Base-by-base conservation (phyloP, 768 basidiomycete genomes). In the Rhodotorula babjevae region DNA sequence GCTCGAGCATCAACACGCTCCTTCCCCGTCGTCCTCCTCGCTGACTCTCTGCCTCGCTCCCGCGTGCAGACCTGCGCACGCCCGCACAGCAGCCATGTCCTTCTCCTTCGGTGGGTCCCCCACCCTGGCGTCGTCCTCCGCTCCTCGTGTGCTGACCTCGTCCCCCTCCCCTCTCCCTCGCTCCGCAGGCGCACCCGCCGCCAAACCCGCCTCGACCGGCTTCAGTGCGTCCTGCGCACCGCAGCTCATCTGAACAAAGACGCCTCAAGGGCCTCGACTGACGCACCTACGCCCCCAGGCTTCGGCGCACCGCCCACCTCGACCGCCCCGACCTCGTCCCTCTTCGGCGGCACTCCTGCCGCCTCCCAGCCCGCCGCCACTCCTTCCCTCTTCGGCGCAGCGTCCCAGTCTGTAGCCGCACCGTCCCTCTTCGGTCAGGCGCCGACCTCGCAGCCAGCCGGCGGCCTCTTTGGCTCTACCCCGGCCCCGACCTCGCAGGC, bases 41-140 rank as follows among this genome's bases (percentile, higher is more conserved):
- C 36, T 36, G 5, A 36, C 36, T 4, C 36, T 36, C n/a, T 36
- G 36, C 36, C 14, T 11, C 44, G 6, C 8, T 46, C 14, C 44
- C 44, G 1, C 15, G 15, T 23, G 18, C 47, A 31, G 29, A 56
- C 29, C n/a, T 31, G 29, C 10, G 29, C 29, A 15, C 55, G 29
- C 18, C 4, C 53, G 29, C 33, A 0, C 0, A 6, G 42, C 21
- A 0, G 42, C 8, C 57, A 60, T 61, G 66, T n/a, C 67, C 40
- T 71, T 71, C 65, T 71, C 70, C 47, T 71, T 71, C 65, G 70
- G 70, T 71, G 33, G 25, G 70, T n/a, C 47, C 47, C 27, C 42
- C n/a, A 42, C 27, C 36, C 29, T 40, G n/a, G n/a, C 33, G 33
- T 7, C 40, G 8, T 3, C 52, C 31, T 31, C 15, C 27, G 18